Percentiles rank a stretch among this genome's conserved stretches.
phyloP scores from a whole-genome alignment of 345 rosid genomes.

The Psidium guajava region DNA sequence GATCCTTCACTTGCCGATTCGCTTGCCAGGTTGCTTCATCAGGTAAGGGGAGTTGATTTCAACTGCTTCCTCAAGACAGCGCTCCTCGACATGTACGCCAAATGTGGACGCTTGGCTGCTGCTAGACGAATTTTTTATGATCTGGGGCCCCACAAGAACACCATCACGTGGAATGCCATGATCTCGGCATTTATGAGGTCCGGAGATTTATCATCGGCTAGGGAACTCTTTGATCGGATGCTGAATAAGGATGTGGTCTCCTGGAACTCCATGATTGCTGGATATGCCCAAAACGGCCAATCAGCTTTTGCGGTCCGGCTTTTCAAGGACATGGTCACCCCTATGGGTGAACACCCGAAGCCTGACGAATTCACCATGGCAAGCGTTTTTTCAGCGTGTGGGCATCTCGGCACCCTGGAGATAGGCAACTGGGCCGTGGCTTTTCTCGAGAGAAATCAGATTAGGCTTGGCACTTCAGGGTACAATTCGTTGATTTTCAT shows the following conservation, averaged over 20 bases:
- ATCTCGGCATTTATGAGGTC: constrained; percentile 20
- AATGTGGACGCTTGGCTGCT: constrained; percentile 20
- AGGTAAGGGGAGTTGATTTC: not conserved
- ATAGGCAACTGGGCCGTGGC: constrained; percentile 20
- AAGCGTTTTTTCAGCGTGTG: constrained; percentile 34
- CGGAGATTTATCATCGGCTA: constrained; percentile 21
- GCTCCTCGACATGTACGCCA: constrained; percentile 35
- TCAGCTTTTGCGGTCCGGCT: constrained; percentile 22
- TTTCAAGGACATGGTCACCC: constrained; percentile 17
- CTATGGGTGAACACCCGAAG: not conserved
- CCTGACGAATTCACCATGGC: constrained; percentile 35
- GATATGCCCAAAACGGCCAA: constrained; percentile 44
- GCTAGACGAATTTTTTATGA: constrained; percentile 29
- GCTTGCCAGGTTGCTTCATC: constrained; percentile 11
- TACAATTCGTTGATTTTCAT: constrained; percentile 33
- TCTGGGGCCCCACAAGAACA: constrained; percentile 15
- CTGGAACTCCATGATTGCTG: constrained; percentile 46
- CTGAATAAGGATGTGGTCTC: constrained; percentile 27
- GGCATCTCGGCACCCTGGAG: constrained; percentile 28
- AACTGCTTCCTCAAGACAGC: constrained; percentile 36
- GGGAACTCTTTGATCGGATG: constrained; percentile 35
- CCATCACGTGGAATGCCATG: constrained; percentile 39
- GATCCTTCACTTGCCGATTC: constrained; percentile 30
- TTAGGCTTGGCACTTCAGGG: constrained; percentile 25
- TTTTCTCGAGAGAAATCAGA: constrained; percentile 11